Percentiles rank a stretch among this genome's conserved stretches.
Conservation (phyloP, 2,329 filamentous ascomycete genomes). For the Amesomyces nigricolor region DNA sequence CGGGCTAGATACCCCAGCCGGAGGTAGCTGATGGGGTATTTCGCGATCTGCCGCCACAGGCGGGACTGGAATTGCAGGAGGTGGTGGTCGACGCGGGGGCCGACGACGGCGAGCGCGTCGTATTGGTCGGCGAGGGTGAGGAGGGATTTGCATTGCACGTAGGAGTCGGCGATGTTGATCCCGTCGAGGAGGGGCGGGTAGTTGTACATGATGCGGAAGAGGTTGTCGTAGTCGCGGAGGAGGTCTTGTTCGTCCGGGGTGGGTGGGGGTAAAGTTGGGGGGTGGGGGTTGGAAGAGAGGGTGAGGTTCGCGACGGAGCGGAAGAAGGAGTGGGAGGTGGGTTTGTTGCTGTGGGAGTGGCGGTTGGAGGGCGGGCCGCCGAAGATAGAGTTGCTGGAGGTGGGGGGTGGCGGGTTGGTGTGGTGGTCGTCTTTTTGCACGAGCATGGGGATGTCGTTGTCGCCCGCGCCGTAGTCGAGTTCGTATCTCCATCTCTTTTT, state of each 20-base stretch:
- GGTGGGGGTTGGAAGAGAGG: slow-evolving; percentile 40
- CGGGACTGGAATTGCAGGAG: slow-evolving; percentile 84
- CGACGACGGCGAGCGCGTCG: slow-evolving; percentile 81
- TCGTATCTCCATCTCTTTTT: slow-evolving; percentile 79
- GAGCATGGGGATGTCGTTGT: slow-evolving; percentile 79
- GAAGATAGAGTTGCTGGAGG: slow-evolving; percentile 47
- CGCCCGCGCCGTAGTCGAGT: slow-evolving; percentile 67
- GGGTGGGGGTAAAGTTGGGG: slow-evolving; percentile 33
- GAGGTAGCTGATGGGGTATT: slow-evolving; percentile 88
- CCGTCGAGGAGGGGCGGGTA: slow-evolving; percentile 75
- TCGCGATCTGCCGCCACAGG: slow-evolving; percentile 93
- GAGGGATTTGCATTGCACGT: slow-evolving; percentile 88
- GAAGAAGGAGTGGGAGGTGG: slow-evolving; percentile 59
- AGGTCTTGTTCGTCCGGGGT: slow-evolving; percentile 65
- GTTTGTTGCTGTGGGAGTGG: slow-evolving; percentile 26
- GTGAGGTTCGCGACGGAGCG: slow-evolving; percentile 80
- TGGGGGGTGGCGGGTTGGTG: slow-evolving; percentile 17
- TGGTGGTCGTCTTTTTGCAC: slow-evolving; percentile 63
- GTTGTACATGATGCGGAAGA: slow-evolving; percentile 96
- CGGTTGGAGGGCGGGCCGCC: slow-evolving; percentile 41
- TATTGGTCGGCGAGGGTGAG: slow-evolving; percentile 90
- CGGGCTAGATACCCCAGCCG: slow-evolving; percentile 82
- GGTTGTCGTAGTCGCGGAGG: slow-evolving; percentile 88
- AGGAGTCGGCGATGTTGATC: slow-evolving; percentile 85
- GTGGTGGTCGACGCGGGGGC: slow-evolving; percentile 87